Conservation (phyloP, 2,329 filamentous ascomycete genomes). For the Chrysoporthe deuterocubensis region DNA sequence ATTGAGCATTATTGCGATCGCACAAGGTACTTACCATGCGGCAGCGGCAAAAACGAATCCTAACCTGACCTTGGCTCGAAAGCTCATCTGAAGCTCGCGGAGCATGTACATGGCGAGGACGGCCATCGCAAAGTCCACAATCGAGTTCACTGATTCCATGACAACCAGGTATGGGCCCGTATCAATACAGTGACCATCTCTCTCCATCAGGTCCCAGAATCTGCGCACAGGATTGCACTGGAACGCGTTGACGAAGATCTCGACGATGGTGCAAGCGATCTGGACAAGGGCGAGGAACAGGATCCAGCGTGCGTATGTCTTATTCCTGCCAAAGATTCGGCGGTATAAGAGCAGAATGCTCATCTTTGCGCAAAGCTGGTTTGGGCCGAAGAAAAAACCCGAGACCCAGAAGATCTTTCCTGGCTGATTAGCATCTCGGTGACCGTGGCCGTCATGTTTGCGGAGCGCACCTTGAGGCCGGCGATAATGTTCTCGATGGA, state of each 20-base stretch:
- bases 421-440: not conserved
- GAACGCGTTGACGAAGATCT: not conserved
- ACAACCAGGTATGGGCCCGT: not conserved
- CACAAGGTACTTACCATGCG: not conserved
- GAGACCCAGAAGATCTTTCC: not conserved
- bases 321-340: not conserved
- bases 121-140: conserved; percentile 10
- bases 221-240: not conserved
- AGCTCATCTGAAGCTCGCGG: not conserved
- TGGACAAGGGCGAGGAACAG: not conserved
- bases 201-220: not conserved
- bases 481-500: not conserved
- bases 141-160: not conserved
- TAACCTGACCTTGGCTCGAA: not conserved
- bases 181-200: not conserved
- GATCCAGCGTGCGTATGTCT: not conserved
- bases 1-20: not conserved
- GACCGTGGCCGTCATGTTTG: not conserved
- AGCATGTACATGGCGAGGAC: conserved; percentile 3
- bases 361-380: not conserved
- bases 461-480: not conserved
- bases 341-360: not conserved
- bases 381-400: not conserved
- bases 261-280: not conserved
- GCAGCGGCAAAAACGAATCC: not conserved